Base-by-base conservation (phyloP, 2,329 filamentous ascomycete species). In the Stemphylium beticola region DNA sequence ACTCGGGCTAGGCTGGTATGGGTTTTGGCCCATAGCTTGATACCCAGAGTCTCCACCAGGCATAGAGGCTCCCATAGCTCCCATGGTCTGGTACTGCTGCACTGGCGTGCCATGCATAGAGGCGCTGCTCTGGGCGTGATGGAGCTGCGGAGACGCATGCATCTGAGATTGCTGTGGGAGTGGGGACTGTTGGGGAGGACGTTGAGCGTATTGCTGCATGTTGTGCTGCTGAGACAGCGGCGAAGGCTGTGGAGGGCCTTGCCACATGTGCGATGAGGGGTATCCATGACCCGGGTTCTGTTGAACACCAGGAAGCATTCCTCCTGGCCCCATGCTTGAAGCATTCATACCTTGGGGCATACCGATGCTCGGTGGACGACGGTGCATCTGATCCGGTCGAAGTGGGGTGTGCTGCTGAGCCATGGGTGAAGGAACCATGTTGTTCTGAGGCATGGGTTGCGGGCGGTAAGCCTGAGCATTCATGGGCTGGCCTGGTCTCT, bases 371-470 rank as follows among this genome's bases (percentile, higher is more conserved):
- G 88, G 87, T 61, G 88, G 85, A 65, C 87, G 83, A 62, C 84
- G 83, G 66, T 87, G 87, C 74, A 90, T 85, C 69, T 89, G 84
- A 55, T 85, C 81, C 43, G 83, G 78, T 31, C 81, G 76, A 73
- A 85, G 77, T 70, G 80, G 77, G 33, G 87, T 85, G 60, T 85
- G 84, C 78, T 89, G 87, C 70, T 84, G 83, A 76, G 90, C 86
- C 74, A 92, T 86, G 20, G 87, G 87, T 20, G 91, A 88, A 71
- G 91, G 89, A 26, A 84, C 84, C 71, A 92, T 86, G 34, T 87
- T 82, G 68, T 85, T 88, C 69, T 90, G 90, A 32, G 88, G 83
- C 69, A 90, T 87, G 45, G 87, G 81, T 49, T 90, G 84, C 68
- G 88, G 89, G 49, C 87, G 85, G 75, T 92, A 96, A 1, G 85